Conservation (phyloP, 768 basidiomycete genomes). For the Psilocybe tampanensis region DNA sequence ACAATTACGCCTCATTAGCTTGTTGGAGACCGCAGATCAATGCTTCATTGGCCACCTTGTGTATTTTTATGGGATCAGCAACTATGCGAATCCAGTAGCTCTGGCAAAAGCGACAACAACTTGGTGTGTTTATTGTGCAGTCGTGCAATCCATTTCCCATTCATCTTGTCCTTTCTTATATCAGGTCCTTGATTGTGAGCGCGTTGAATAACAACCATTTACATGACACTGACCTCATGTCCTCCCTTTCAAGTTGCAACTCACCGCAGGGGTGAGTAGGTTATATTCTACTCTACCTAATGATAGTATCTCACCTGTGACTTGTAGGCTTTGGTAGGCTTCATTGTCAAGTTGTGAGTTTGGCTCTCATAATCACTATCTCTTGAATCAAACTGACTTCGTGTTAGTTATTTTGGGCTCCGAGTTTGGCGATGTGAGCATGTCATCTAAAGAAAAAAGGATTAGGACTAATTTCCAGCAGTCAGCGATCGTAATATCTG, state of each 20-base stretch:
- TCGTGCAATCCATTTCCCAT: neutral
- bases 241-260: constrained; percentile 45
- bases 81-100: constrained; percentile 37
- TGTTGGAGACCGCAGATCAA: constrained; percentile 57
- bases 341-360: constrained; percentile 53
- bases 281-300: neutral
- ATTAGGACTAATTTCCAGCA: constrained; percentile 22
- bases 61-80: constrained; percentile 58
- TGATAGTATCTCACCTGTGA: too few species aligned
- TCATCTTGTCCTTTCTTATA: neutral
- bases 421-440: constrained; percentile 67
- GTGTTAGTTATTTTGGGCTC: constrained; percentile 51
- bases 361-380: neutral
- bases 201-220: neutral
- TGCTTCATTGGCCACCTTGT: constrained; percentile 55
- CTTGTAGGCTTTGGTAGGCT: constrained; percentile 52
- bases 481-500: constrained; percentile 60
- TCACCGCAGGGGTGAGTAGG: constrained; percentile 41
- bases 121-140: constrained; percentile 39
- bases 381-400: constrained; percentile 25
- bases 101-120: constrained; percentile 40
- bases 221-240: neutral
- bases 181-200: constrained; percentile 56
- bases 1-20: constrained; percentile 32
- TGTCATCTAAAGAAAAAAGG: neutral